Conservation (phyloP, 176 grass and related monocot species). For the Zoysia japonica region DNA sequence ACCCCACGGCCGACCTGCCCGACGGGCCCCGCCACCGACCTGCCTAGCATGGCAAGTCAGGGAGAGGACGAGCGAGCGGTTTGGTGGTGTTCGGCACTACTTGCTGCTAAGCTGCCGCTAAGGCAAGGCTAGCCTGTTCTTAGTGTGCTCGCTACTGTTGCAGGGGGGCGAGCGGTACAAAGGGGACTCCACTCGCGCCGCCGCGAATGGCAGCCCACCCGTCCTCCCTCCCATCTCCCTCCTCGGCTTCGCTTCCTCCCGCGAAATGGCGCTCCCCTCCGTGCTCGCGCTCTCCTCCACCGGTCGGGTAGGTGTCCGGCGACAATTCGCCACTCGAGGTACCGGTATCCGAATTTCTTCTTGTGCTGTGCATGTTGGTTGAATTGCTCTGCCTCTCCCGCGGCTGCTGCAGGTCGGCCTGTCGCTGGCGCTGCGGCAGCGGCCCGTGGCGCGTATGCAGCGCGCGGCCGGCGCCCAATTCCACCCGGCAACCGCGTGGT, state of each 20-base stretch:
- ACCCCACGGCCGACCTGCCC: conserved; percentile 6
- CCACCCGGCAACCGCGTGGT: not conserved
- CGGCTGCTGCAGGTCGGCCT: conserved; percentile 4
- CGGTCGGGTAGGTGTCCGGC: conserved; percentile 12
- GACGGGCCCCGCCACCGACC: conserved; percentile 32
- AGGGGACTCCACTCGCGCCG: not conserved
- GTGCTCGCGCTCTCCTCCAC: conserved; percentile 18
- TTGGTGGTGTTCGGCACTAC: no score
- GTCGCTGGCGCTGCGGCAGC: conserved; percentile 1
- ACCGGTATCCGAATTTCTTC: not conserved
- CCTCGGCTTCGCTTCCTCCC: not conserved
- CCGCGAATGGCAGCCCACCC: conserved; percentile 28
- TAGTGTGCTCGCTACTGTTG: conserved; percentile 9
- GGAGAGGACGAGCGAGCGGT: not conserved
- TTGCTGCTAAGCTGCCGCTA: no score
- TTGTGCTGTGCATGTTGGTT: not conserved
- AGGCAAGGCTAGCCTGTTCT: no score
- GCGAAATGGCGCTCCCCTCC: conserved; percentile 36
- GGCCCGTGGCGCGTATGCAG: not conserved
- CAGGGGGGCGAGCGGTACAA: conserved; percentile 1
- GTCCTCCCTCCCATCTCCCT: not conserved
- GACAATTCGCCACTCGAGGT: not conserved
- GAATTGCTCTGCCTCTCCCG: not conserved
- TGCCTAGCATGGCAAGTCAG: conserved; percentile 17
- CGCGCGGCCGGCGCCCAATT: not conserved